phyloP scores from a whole-genome alignment of 768 basidiomycete species.

The Tulasnella sp. region DNA sequence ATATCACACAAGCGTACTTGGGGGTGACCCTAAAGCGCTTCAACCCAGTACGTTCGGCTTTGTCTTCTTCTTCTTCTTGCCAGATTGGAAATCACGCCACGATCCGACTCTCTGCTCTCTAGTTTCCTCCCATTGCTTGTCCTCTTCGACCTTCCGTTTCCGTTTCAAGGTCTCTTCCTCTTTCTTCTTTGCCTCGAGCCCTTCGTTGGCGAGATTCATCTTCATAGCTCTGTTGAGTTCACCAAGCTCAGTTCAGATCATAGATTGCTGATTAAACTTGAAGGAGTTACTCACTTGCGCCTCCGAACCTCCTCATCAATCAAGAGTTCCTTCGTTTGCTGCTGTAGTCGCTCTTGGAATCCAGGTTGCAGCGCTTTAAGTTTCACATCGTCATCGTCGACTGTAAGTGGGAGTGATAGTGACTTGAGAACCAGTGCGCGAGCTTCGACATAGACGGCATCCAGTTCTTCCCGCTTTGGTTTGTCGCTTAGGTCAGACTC shows the following conservation, averaged over 20 bases:
- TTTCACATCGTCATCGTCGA: conserved; percentile 46
- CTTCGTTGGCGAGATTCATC: conserved; percentile 86
- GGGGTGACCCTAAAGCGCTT: no score
- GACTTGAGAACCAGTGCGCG: conserved; percentile 56
- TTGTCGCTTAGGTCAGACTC: conserved; percentile 75
- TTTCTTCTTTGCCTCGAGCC: conserved; percentile 84
- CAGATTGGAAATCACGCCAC: conserved; percentile 64
- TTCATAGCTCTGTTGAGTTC: conserved; percentile 54
- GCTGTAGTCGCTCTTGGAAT: conserved; percentile 55
- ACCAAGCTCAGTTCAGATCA: neutral
- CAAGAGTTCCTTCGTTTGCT: conserved; percentile 69
- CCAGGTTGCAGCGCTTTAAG: conserved; percentile 45
- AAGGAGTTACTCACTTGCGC: conserved; percentile 51
- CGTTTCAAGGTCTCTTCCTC: conserved; percentile 67
- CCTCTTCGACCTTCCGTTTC: conserved; percentile 85
- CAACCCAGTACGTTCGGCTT: conserved; percentile 54
- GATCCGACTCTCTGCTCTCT: conserved; percentile 76
- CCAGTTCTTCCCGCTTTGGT: conserved; percentile 68
- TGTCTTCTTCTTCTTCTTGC: conserved; percentile 56
- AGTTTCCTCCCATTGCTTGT: conserved; percentile 77
- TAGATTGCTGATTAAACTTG: neutral
- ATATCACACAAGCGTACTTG: no score
- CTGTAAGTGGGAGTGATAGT: conserved; percentile 49
- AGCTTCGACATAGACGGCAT: conserved; percentile 68
- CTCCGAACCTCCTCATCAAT: conserved; percentile 85